Percentiles rank a stretch among this genome's conserved stretches.
Conservation (phyloP, 345 rosid genomes). For the Ceriops decandra region DNA sequence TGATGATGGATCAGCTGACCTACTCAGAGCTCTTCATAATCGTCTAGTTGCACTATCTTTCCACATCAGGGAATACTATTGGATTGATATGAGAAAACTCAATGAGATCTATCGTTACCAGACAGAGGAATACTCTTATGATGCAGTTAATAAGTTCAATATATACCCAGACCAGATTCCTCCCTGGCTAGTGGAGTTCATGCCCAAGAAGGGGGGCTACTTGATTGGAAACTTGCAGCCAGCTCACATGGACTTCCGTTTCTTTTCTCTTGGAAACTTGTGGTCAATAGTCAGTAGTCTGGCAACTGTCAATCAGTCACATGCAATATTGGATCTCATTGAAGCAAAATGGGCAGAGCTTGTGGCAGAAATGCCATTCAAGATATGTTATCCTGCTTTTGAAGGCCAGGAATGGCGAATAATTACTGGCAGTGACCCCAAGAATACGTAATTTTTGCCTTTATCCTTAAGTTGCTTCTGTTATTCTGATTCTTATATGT, state of each 20-base stretch:
- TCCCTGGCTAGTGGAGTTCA: constrained; percentile 75
- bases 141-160: constrained; percentile 89
- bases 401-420: constrained; percentile 89
- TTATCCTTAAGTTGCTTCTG: constrained; percentile 1
- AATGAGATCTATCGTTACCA: constrained; percentile 83
- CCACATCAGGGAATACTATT: constrained; percentile 88
- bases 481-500: background rate
- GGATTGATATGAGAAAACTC: constrained; percentile 71
- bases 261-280: constrained; percentile 83
- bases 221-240: constrained; percentile 90
- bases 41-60: constrained; percentile 81
- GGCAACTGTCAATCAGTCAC: constrained; percentile 71
- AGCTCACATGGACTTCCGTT: constrained; percentile 93
- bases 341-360: constrained; percentile 84
- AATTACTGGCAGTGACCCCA: constrained; percentile 87
- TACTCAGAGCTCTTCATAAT: constrained; percentile 67
- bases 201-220: constrained; percentile 80
- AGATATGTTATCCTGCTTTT: constrained; percentile 78
- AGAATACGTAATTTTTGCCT: constrained; percentile 60
- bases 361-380: constrained; percentile 83
- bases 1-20: constrained; percentile 83
- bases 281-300: constrained; percentile 79
- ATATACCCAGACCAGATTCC: constrained; percentile 94
- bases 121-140: constrained; percentile 85
- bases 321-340: constrained; percentile 76